phyloP scores from a whole-genome alignment of 257 asterid genomes.

The Coffea eugenioides region DNA sequence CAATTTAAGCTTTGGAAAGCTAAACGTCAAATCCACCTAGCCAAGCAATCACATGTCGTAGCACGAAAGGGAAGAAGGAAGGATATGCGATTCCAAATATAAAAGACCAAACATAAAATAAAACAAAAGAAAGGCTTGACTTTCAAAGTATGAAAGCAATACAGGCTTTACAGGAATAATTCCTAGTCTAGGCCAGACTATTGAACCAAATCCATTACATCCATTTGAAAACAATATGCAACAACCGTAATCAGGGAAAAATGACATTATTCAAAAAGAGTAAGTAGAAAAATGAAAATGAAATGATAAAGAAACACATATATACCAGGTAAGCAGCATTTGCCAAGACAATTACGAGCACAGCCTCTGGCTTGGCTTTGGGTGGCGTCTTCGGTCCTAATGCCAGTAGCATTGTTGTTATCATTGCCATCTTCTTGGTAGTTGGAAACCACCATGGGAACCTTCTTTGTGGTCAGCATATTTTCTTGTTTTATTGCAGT shows the following conservation, averaged over 20 bases:
- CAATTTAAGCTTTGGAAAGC: too few relatives aligned
- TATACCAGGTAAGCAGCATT: slow-evolving; percentile 72
- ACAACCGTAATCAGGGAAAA: neutral
- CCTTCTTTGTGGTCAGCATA: slow-evolving; percentile 70
- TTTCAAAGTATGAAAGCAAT: too few relatives aligned
- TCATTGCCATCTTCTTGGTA: slow-evolving; percentile 46
- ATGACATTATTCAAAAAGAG: neutral
- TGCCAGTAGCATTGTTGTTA: neutral
- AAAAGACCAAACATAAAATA: too few relatives aligned
- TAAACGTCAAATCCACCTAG: too few relatives aligned
- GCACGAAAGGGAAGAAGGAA: too few relatives aligned
- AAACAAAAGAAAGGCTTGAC: too few relatives aligned
- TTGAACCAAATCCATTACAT: neutral
- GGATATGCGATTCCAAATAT: too few relatives aligned
- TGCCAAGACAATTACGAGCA: slow-evolving; percentile 62
- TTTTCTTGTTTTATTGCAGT: neutral
- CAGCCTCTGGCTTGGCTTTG: slow-evolving; percentile 35
- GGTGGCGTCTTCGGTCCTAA: slow-evolving; percentile 27
- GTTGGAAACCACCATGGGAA: slow-evolving; percentile 65
- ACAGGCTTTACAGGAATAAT: too few relatives aligned
- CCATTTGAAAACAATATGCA: neutral
- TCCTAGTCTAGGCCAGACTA: too few relatives aligned
- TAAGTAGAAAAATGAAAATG: neutral
- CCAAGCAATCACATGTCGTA: too few relatives aligned
- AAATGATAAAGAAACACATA: neutral